Evolutionary conservation across 169 alveolate genomes (phyloP).

Genomic region (Sarcocystis neurona): DNA sequence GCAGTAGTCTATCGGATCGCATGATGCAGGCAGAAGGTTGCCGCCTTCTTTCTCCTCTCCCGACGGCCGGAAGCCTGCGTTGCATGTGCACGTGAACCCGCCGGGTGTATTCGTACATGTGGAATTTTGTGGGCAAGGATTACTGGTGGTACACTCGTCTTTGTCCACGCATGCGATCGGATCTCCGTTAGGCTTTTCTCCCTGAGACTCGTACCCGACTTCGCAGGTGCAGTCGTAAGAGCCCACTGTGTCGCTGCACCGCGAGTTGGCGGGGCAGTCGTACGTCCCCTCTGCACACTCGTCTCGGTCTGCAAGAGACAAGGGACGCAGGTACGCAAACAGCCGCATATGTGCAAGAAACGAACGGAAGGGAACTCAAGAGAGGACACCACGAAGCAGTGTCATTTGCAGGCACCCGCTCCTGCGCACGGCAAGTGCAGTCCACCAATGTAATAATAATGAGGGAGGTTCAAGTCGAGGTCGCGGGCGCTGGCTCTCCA

Average conservation of each 20-base stretch:
- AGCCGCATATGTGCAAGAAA: neutral
- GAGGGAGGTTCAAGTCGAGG: too few relatives aligned
- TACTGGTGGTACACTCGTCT: constrained; percentile 70
- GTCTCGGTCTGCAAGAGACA: constrained; percentile 46
- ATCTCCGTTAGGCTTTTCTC: constrained; percentile 1
- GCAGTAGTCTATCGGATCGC: constrained; percentile 42
- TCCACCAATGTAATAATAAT: too few relatives aligned
- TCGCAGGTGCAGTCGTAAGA: constrained; percentile 72
- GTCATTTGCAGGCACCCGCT: too few relatives aligned
- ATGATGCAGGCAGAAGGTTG: too few relatives aligned
- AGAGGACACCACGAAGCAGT: neutral
- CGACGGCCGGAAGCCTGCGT: constrained; percentile 50
- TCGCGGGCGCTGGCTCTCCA: too few relatives aligned
- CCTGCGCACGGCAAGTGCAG: too few relatives aligned
- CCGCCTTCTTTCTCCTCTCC: constrained; percentile 56
- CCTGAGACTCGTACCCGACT: constrained; percentile 38
- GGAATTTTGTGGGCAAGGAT: constrained; percentile 66
- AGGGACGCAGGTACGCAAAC: neutral
- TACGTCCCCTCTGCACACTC: constrained; percentile 48
- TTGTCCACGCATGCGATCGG: constrained; percentile 65
- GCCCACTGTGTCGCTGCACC: constrained; percentile 68
- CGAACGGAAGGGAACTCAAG: neutral
- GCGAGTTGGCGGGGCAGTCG: constrained; percentile 50
- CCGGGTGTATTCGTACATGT: constrained; percentile 68
- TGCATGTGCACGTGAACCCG: constrained; percentile 69